phyloP scores from a whole-genome alignment of 441 rosid genomes.

The Daphne laureola region DNA sequence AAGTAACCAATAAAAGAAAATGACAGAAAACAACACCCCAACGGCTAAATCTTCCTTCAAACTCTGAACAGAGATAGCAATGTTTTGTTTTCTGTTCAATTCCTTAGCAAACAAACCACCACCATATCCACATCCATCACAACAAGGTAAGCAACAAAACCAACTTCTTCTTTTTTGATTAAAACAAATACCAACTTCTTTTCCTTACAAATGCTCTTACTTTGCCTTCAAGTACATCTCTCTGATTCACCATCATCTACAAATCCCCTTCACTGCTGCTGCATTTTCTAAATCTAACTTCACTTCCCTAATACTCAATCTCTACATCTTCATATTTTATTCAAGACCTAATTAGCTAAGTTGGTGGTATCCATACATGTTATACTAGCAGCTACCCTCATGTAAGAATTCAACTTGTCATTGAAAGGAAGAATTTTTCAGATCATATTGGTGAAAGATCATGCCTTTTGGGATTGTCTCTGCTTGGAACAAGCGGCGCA shows the following conservation, averaged over 20 bases:
- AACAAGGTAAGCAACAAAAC: slow-evolving; percentile 27
- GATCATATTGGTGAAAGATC: slow-evolving; percentile 5
- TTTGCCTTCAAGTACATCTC: slow-evolving; percentile 46
- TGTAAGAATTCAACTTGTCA: slow-evolving; percentile 13
- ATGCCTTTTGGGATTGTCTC: slow-evolving; percentile 86
- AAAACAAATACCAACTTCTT: slow-evolving; percentile 23
- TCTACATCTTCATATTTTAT: slow-evolving; percentile 21
- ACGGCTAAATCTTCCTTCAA: slow-evolving; percentile 20
- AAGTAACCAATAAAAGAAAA: background rate
- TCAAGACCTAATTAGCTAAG: slow-evolving; percentile 1
- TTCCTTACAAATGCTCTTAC: slow-evolving; percentile 22
- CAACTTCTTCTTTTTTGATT: no score
- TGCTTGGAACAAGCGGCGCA: slow-evolving; percentile 87
- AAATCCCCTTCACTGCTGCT: slow-evolving; percentile 22
- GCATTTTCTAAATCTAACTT: slow-evolving; percentile 35
- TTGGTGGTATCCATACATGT: background rate
- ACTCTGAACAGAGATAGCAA: slow-evolving; percentile 10
- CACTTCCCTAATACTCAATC: slow-evolving; percentile 29
- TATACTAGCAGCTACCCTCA: background rate
- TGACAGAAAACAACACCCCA: slow-evolving; percentile 39
- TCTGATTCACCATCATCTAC: slow-evolving; percentile 13
- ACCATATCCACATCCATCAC: slow-evolving; percentile 4
- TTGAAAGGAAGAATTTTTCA: slow-evolving; percentile 8
- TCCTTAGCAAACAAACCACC: slow-evolving; percentile 24
- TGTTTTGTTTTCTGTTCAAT: no score